These are phyloP conservation scores for Nidularia sp. DNA, from an alignment of 768 basidiomycete species.

Conservation along the genomic window DNA sequence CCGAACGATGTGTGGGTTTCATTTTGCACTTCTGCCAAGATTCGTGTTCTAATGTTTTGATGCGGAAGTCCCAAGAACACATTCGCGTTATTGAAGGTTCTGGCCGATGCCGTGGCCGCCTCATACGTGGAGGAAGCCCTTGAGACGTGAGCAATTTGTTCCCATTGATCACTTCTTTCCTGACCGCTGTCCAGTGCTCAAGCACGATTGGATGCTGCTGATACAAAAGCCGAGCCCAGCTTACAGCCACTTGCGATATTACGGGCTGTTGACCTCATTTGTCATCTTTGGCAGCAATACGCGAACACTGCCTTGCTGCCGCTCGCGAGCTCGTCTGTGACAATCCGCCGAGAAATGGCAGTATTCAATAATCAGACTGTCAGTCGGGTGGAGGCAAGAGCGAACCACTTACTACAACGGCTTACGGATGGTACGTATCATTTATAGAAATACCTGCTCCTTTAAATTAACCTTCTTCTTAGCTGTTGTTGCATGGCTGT, in stretches of 20 bases:
- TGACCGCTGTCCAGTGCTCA: no score
- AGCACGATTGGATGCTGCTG: slow-evolving; percentile 65
- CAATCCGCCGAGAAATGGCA: slow-evolving; percentile 87
- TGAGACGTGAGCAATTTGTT: slow-evolving; percentile 89
- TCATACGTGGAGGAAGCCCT: slow-evolving; percentile 89
- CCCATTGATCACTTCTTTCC: no score
- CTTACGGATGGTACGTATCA: slow-evolving; percentile 68
- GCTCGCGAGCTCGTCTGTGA: slow-evolving; percentile 79
- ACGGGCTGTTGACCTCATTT: slow-evolving; percentile 76
- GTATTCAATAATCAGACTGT: slow-evolving; percentile 88
- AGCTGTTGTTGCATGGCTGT: slow-evolving; percentile 77
- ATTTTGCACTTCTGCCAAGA: neutral
- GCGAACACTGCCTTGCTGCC: slow-evolving; percentile 87
- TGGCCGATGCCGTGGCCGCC: slow-evolving; percentile 81
- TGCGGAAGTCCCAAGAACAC: slow-evolving; percentile 77
- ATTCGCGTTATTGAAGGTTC: slow-evolving; percentile 73
- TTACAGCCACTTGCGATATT: slow-evolving; percentile 65
- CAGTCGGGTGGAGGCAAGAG: slow-evolving; percentile 77
- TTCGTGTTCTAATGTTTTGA: slow-evolving; percentile 1
- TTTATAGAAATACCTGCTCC: slow-evolving; percentile 1
- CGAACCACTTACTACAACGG: slow-evolving; percentile 77
- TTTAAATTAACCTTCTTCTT: neutral
- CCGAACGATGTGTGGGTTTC: slow-evolving; percentile 76
- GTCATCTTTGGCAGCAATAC: slow-evolving; percentile 97
- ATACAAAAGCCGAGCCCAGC: slow-evolving; percentile 78